Evolutionary conservation across 345 rosid species (phyloP).

Genomic region (Diplotaxis tenuifolia): DNA sequence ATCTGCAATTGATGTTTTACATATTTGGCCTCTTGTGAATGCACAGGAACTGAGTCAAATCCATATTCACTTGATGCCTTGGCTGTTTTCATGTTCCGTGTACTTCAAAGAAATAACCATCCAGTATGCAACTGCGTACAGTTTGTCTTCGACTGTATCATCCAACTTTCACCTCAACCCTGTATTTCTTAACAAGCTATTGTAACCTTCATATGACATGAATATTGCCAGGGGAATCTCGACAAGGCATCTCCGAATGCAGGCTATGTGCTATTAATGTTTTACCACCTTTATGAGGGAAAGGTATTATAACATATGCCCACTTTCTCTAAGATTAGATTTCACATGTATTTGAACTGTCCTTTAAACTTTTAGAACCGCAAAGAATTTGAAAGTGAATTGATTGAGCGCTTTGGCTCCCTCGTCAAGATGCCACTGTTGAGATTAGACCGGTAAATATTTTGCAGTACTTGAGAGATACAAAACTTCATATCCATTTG

Average conservation of each 20-base stretch:
- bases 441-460: slow-evolving; percentile 63
- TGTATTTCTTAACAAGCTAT: slow-evolving; percentile 14
- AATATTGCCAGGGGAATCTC: slow-evolving; percentile 76
- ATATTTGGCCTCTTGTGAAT: slow-evolving; percentile 1
- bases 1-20: slow-evolving; percentile 5
- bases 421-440: slow-evolving; percentile 89
- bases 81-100: slow-evolving; percentile 86
- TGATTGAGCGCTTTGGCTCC: slow-evolving; percentile 85
- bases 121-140: slow-evolving; percentile 53
- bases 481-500: not conserved
- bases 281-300: slow-evolving; percentile 93
- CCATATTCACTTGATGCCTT: slow-evolving; percentile 92
- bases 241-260: slow-evolving; percentile 82
- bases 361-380: slow-evolving; percentile 53
- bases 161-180: slow-evolving; percentile 12
- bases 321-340: not conserved
- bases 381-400: slow-evolving; percentile 76
- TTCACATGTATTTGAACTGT: slow-evolving; percentile 4
- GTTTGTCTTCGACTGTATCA: too few species aligned
- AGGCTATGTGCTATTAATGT: slow-evolving; percentile 93
- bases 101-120: slow-evolving; percentile 84
- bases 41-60: slow-evolving; percentile 77
- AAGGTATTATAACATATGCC: slow-evolving; percentile 53
- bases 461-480: not conserved
- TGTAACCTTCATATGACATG: slow-evolving; percentile 20